These are phyloP conservation scores for Aspergillus ostianus DNA, from an alignment of 495 filamentous ascomycete genomes.

Conservation along the genomic window DNA sequence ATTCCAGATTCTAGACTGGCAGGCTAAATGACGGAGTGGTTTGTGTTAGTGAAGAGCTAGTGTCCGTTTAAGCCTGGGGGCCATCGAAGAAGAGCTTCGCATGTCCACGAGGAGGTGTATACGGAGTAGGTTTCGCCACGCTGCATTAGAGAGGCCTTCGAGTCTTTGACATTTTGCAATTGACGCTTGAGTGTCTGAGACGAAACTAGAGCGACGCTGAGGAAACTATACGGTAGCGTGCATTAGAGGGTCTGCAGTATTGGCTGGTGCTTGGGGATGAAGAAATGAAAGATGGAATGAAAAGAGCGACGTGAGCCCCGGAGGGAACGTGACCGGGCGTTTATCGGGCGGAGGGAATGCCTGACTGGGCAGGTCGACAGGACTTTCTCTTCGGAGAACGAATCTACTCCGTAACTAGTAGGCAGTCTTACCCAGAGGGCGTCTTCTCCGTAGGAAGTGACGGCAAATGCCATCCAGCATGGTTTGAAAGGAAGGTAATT, in stretches of 20 bases:
- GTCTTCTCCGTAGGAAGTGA: too few species aligned
- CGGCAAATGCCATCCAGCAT: too few species aligned
- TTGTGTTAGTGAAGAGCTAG: not conserved
- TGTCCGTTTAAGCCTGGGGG: not conserved
- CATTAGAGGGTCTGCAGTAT: not conserved
- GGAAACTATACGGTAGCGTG: not conserved
- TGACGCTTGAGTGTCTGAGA: not conserved
- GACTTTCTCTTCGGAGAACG: not conserved
- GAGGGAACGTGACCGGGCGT: not conserved
- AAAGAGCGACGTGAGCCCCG: too few species aligned
- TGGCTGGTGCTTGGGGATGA: not conserved
- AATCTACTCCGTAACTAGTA: too few species aligned
- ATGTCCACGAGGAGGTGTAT: not conserved
- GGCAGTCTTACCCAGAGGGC: too few species aligned
- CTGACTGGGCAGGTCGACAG: not conserved
- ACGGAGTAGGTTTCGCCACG: not conserved
- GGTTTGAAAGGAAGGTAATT: not conserved
- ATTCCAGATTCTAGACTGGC: not conserved
- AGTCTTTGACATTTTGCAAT: not conserved
- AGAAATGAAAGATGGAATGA: not conserved
- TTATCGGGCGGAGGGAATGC: not conserved
- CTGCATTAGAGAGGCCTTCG: not conserved
- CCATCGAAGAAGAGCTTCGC: not conserved
- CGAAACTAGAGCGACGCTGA: not conserved
- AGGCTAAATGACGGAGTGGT: not conserved